Base-by-base conservation (phyloP, 768 basidiomycete species). In the Gyrodon lividus region DNA sequence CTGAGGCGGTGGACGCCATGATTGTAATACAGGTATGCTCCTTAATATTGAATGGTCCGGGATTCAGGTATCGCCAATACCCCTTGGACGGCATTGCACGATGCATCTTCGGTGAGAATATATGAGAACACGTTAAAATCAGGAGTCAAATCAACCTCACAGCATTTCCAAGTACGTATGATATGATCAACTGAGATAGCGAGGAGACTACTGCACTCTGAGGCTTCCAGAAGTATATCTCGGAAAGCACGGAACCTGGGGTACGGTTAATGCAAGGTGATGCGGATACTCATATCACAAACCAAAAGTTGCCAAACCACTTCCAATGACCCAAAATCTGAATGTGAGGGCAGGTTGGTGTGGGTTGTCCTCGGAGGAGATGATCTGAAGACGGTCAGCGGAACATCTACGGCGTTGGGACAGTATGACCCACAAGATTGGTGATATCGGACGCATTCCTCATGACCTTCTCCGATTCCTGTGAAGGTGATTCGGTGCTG, bases 21-120 rank as follows among this genome's bases (percentile, higher is more conserved):
- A 83, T 81, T 3, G 81, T 81, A 44, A 85, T 83, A 14, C 77
- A 77, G 8, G 82, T 80, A 57, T 85, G 82, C 58, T 85, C 83
- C 61, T 80, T 80, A 64, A 66, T 72, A 73, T 83, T 84, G 71
- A 84, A 84, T 19, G 80, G 79, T 0, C 82, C 81, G 4, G 82
- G 83, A 59, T 84, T 84, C 45, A 83, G 65, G 60, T 78, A 82
- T n/a, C 76, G 65, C 77, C 78, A 83, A 54, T 58, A 22, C 3
- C 55, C 55, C 8, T 20, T 49, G 8, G 47, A 54, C 24, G 55
- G 55, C 47, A 56, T 43, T n/a, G 35, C 42, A 43, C 43, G 49
- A 33, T 56, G 55, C 55, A 56, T 56, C 55, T 56, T 52, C 40
- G 22, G 38, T 24, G 17, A 2, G 16, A 26, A n/a, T 41, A n/a